Base-by-base conservation (phyloP, 2,329 filamentous ascomycete species). In the Paecilomyces sp. region DNA sequence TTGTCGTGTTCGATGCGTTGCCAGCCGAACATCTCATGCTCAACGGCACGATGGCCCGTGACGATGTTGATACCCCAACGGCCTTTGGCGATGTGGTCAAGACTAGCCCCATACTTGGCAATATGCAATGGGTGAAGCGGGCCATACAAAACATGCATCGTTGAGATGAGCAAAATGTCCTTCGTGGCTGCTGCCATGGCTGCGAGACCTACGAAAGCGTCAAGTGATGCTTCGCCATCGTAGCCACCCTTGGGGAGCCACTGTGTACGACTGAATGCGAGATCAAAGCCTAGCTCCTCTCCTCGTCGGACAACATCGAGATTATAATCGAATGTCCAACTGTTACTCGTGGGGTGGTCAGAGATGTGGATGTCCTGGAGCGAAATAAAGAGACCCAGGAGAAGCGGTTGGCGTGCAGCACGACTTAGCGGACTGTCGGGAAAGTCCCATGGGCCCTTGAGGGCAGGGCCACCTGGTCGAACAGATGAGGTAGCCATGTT, bases 101-200 rank as follows among this genome's bases (percentile, higher is more conserved):
- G 56, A 8, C 64, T 68, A 15, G 65, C 63, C 12, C 65, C 66
- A 33, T 62, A 66, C 56, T 66, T 66, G 57, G 66, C 66, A 36
- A 68, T 66, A 57, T 67, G 65, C 22, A 66, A 56, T 5, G 66
- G 66, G 54, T 66, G 66, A 13, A 68, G 55, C 12, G 66, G 65
- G 4, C 65, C 64, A 56, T 65, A 67, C 11, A 67, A 57, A 22
- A 68, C 64, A 56, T 66, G 65, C 36, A 66, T 62, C 2, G 66
- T 67, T 11, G 66, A 66, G 22, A 68, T 64, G n/a, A 68, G 64
- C 36, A 66, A 25, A 12, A 68, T 68, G 11, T 62, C 62, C 41
- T 59, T 66, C n/a, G 66, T 75, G 11, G 67, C 70, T 22, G 66
- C 65, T 0, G 65, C 66, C 65, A 68, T 66, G 47, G 66, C 66